Evolutionary conservation across 2,329 filamentous ascomycete species (phyloP), one percentile per base, ranked within the genome.

Genomic region (Gaeumannomyces tritici): DNA sequence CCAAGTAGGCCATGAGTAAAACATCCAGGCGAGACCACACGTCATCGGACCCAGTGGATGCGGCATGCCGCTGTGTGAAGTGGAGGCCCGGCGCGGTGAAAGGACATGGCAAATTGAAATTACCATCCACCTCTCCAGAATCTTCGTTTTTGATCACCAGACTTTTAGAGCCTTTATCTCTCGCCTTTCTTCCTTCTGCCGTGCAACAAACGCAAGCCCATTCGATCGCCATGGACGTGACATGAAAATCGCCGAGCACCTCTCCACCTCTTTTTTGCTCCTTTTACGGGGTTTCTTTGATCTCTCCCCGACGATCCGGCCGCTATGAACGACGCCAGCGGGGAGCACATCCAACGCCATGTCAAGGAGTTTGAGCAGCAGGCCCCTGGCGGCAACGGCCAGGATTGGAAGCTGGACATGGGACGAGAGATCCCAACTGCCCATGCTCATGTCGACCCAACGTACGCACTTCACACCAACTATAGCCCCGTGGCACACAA

Each of bases 371-470:
- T 66, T 27, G 69, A 74, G 21, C 42, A 51, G 42, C 42, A 51
- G 55, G 68, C 73, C 57, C 70, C 74, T 59, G 67, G 71, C 8
- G 69, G 73, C 57, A 67, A 18, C 63, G 55, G 33, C 28, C 15
- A 28, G n/a, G 54, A 47, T 21, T 13, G 2, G 13, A n/a, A 24
- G 56, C 21, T 29, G 47, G 65, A 67, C 26, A 62, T 71, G 42
- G 62, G 69, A 18, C 65, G 70, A 63, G 71, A 66, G 7, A 72
- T 75, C 61, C 69, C 71, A 54, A 73, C 74, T 63, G 77, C 79
- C 59, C 70, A 76, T 62, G 70, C 72, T 13, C 76, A 80, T 67
- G 70, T 80, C 21, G 69, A 77, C 51, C 79, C 79, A 26, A 79
- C 75, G 79, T 79, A 67, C 63, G 73, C 63, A 51, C 4, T 51